Evolutionary conservation across 768 basidiomycete species (phyloP).

Genomic region (Trametes villosa): DNA sequence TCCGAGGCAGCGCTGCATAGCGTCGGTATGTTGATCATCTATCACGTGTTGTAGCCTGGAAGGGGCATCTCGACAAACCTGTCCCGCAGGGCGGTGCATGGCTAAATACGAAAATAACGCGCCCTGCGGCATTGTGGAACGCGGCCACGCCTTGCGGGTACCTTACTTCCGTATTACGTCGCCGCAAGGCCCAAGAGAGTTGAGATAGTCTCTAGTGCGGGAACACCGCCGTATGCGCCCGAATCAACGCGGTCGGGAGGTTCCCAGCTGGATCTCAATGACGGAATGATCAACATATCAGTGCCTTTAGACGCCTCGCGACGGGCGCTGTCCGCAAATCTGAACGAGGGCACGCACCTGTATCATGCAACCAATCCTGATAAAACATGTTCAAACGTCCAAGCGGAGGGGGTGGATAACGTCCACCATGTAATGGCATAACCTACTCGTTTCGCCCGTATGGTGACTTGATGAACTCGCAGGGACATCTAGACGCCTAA

Average conservation of each 20-base stretch:
- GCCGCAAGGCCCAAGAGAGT: background rate
- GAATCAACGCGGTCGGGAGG: background rate
- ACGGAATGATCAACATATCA: background rate
- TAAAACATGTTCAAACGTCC: too few species aligned
- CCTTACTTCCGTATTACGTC: background rate
- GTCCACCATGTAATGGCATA: too few species aligned
- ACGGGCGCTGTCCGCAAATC: too few species aligned
- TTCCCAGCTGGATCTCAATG: background rate
- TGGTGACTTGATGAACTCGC: too few species aligned
- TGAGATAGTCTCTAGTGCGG: background rate
- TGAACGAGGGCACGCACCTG: too few species aligned
- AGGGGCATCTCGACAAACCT: slow-evolving; percentile 20
- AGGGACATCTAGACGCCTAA: too few species aligned
- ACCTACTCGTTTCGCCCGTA: too few species aligned
- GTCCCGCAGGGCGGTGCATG: slow-evolving; percentile 11
- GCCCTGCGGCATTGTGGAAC: background rate
- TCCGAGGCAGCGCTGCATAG: slow-evolving; percentile 20
- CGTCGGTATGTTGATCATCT: slow-evolving; percentile 20
- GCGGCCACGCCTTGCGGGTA: background rate
- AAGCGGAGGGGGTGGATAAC: too few species aligned
- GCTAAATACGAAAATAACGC: background rate
- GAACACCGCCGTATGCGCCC: background rate
- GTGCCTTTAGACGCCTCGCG: too few species aligned
- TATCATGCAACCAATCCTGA: too few species aligned
- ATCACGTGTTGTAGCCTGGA: slow-evolving; percentile 22